Evolutionary conservation across 176 grass and related monocot species (phyloP), one percentile per base, ranked within the genome.

Genomic region (Carex parvula): DNA sequence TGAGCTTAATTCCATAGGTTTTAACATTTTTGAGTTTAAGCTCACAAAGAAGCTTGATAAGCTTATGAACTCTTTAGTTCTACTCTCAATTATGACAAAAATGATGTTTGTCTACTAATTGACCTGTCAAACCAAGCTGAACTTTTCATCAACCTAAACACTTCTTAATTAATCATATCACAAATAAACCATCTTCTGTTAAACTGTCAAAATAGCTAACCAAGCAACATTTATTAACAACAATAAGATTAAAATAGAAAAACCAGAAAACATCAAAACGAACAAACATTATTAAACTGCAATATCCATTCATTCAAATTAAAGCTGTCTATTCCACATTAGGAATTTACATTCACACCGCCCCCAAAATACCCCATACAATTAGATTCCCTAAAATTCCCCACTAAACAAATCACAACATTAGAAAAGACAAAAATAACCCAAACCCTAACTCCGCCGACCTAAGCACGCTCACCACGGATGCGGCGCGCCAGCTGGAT

Each of bases 391-490:
- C 56, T 46, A 82, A 60, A 65, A 30, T 60, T 10, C 58, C 59
- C 41, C 41, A 24, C 80, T 80, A 80, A 80, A 80, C 29, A 80
- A 60, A 26, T 11, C 60, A 66, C 60, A 82, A 48, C 42, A 15
- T 29, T 24, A 65, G 21, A 50, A 81, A 54, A 30, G 11, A 15
- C 18, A 3, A 53, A 54, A 70, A 58, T 32, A 78, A 79, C 74
- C 15, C 22, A 8, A 57, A 55, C 10, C 78, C 54, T 21, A n/a
- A 46, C 29, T 82, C 9, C 18, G 13, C 3, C 60, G 4, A 82
- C 20, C 59, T 82, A 82, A 82, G 80, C 80, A 62, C 80, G 56
- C 44, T 82, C 80, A 0, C 80, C 80, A 42, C 80, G 56, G 80
- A 82, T 82, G 58, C 80, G 61, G 80, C 80, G 80, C 10, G 61